A percentile compares a stretch with the other conserved stretches of the same genome.
These are phyloP conservation scores for Fusarium algeriense DNA, from an alignment of 2,329 filamentous ascomycete genomes.

Conservation along the genomic window DNA sequence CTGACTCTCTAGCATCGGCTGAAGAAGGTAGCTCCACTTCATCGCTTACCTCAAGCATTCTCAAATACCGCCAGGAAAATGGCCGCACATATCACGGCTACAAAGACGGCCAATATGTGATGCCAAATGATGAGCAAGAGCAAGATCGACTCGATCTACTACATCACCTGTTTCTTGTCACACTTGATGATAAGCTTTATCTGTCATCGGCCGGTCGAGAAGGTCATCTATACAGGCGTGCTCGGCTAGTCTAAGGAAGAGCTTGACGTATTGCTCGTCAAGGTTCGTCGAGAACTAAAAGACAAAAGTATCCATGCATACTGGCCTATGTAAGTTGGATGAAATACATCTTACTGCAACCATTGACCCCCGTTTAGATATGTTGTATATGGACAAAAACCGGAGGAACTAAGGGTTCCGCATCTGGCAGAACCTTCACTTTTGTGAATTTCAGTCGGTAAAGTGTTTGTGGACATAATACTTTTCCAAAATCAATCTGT, in stretches of 20 bases:
- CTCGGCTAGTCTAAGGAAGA: conserved; percentile 46
- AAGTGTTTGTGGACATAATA: no score
- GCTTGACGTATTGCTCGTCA: conserved; percentile 42
- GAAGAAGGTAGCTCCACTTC: conserved; percentile 28
- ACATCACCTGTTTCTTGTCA: conserved; percentile 45
- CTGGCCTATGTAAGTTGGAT: conserved; percentile 44
- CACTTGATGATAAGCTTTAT: conserved; percentile 44
- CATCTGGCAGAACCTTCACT: no score
- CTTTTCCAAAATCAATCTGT: no score
- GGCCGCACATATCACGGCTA: conserved; percentile 48
- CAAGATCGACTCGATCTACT: conserved; percentile 42
- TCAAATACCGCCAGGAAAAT: conserved; percentile 46
- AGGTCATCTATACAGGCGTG: conserved; percentile 44
- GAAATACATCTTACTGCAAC: accelerated
- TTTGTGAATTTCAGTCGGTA: no score
- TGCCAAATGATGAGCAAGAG: conserved; percentile 36
- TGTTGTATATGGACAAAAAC: conserved; percentile 33
- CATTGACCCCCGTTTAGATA: not conserved
- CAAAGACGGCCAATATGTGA: conserved; percentile 43
- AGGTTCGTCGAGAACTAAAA: conserved; percentile 45
- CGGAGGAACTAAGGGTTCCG: not conserved
- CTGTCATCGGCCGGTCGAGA: conserved; percentile 30
- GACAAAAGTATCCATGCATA: conserved; percentile 46
- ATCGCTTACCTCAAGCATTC: conserved; percentile 39
- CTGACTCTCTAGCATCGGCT: not conserved